These are phyloP conservation scores for Botrytis fragariae DNA, from an alignment of 2,329 filamentous ascomycete species.

Conservation along the genomic window DNA sequence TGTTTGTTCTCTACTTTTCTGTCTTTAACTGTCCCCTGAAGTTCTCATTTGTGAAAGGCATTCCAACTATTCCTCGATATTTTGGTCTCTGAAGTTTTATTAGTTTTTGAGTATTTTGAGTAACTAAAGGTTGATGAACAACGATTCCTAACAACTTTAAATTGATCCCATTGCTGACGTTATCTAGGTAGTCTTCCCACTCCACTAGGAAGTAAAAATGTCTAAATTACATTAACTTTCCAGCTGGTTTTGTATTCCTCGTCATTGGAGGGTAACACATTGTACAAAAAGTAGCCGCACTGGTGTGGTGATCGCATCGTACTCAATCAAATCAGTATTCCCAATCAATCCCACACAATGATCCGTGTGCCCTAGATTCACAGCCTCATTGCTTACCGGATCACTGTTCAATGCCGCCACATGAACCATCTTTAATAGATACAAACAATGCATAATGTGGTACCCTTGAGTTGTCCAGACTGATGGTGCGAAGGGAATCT, in stretches of 20 bases:
- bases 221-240: not conserved
- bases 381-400: not conserved
- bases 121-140: not conserved
- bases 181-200: not conserved
- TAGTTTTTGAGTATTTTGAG: not conserved
- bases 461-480: constrained; percentile 1
- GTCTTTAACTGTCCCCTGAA: not conserved
- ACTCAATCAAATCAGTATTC: not conserved
- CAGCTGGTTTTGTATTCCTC: not conserved
- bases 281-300: not conserved
- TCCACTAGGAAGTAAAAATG: not conserved
- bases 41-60: not conserved
- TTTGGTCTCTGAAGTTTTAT: not conserved
- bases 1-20: not conserved
- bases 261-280: not conserved
- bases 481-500: not conserved
- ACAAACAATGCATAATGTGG: constrained; percentile 1
- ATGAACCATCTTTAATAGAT: constrained; percentile 3
- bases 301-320: not conserved
- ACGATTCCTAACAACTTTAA: not conserved
- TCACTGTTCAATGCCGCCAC: not conserved
- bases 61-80: not conserved
- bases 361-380: not conserved
- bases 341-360: not conserved
- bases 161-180: not conserved